These are phyloP conservation scores for Candida insectorum DNA, from an alignment of 805 yeast species.

Conservation along the genomic window DNA sequence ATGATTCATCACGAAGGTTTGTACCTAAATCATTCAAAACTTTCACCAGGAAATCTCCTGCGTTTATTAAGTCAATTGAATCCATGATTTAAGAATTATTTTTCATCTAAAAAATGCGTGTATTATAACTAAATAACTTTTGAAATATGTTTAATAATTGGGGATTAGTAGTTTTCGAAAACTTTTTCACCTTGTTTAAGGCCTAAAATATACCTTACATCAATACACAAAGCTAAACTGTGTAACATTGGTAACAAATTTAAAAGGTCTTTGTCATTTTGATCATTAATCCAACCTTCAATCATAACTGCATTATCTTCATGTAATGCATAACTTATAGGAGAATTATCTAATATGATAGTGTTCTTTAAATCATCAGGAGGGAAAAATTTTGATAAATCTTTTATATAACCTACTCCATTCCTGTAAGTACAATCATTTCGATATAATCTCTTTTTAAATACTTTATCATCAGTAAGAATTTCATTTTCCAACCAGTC, in stretches of 20 bases:
- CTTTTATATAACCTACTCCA: constrained; percentile 78
- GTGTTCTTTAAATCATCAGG: constrained; percentile 75
- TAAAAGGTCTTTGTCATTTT: constrained; percentile 80
- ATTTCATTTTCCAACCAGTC: constrained; percentile 79
- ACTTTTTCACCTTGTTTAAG: constrained; percentile 69
- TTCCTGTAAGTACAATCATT: constrained; percentile 71
- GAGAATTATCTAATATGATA: constrained; percentile 88
- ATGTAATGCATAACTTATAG: constrained; percentile 80
- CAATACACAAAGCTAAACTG: constrained; percentile 75
- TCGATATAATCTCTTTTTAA: constrained; percentile 67
- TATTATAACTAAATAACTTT: neutral
- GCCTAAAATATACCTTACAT: constrained; percentile 75
- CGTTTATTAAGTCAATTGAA: too few species aligned
- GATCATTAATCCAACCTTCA: constrained; percentile 98
- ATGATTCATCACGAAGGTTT: constrained; percentile 17
- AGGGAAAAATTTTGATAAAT: constrained; percentile 36
- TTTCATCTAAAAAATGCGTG: constrained; percentile 2
- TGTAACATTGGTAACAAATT: constrained; percentile 76
- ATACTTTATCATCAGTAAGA: constrained; percentile 22
- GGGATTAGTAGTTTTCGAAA: constrained; percentile 37
- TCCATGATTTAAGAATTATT: too few species aligned
- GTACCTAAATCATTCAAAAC: constrained; percentile 15
- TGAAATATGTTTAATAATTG: neutral
- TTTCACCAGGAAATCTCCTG: too few species aligned
- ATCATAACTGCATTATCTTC: constrained; percentile 87